Percentiles rank a stretch among this genome's conserved stretches.
Conservation (phyloP, 331 rosid species). For the Prunus yedoensis region DNA sequence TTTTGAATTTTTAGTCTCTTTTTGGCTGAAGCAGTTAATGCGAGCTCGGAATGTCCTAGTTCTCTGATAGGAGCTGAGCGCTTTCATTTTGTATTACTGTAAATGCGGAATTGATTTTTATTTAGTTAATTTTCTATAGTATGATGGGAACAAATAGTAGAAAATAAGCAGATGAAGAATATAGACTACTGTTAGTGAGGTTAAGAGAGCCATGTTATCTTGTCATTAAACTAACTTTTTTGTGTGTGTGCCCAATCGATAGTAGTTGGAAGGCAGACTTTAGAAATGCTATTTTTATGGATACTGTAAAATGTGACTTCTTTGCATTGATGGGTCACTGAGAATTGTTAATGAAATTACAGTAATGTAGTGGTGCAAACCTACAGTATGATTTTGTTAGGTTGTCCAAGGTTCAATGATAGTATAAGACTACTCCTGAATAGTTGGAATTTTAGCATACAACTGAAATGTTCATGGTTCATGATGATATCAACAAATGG, state of each 20-base stretch:
- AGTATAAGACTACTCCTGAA: background rate
- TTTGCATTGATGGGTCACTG: background rate
- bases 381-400: background rate
- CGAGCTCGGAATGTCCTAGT: background rate
- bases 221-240: background rate
- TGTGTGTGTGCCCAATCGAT: background rate
- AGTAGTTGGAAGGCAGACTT: background rate
- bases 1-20: slow-evolving; percentile 9
- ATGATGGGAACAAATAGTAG: background rate
- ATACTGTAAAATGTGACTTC: background rate
- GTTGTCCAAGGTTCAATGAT: background rate
- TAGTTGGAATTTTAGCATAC: background rate
- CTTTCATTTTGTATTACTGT: background rate
- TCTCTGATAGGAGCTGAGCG: background rate
- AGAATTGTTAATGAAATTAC: background rate
- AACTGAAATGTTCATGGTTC: background rate
- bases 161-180: background rate
- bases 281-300: background rate
- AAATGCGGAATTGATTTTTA: slow-evolving; percentile 1
- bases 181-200: background rate
- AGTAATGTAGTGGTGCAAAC: background rate
- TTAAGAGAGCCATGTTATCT: background rate
- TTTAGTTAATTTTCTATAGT: background rate
- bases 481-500: background rate
- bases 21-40: slow-evolving; percentile 23